Base-by-base conservation (phyloP, 441 rosid species). In the Croton laevigatus region DNA sequence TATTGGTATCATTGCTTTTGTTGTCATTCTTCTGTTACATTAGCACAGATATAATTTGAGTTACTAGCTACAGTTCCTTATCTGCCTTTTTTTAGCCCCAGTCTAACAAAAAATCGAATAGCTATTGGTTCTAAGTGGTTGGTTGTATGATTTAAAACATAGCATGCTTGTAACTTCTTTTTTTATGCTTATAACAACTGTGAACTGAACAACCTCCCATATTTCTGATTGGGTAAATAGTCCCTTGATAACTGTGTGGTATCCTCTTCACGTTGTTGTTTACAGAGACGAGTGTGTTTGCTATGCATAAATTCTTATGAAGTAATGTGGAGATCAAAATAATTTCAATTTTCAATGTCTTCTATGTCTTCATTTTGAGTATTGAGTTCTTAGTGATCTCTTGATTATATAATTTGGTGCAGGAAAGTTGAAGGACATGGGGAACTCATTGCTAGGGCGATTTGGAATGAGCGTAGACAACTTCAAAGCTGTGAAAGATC, bases 401-500 rank as follows among this genome's bases (percentile, higher is more conserved):
- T 11, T 32, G 0, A 40, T 52, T 46, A 20, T 12, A 44, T 46
- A 27, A 27, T 61, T 54, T 45, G 23, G 80, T 70, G 75, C 89
- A 95, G 98, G 76, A 44, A 95, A 93, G 82, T 86, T 93, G 66
- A 95, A 95, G 77, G 99, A 93, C 27, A 77, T 93, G 85, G 99
- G 99, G 32, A 89, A 95, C 82, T 85, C 91, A 2, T 46, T 95
- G 63, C 83, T 95, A 73, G 98, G 98, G 60, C 86, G 88, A 2
- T 88, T 95, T 79, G 99, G 99, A 66, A 89, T 91, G 97, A 93
- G 94, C 42, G 46, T 87, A 13, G 99, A 95, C 81, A 89, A 93
- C 87, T 93, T 95, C 90, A 88, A 95, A 79, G 88, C 97, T 68
- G 94, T 93, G 65, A 78, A 91, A 83, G 98, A 95, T 85, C 98